Base-by-base conservation (phyloP, 2,329 filamentous ascomycete species). In the Hirsutella thompsonii region DNA sequence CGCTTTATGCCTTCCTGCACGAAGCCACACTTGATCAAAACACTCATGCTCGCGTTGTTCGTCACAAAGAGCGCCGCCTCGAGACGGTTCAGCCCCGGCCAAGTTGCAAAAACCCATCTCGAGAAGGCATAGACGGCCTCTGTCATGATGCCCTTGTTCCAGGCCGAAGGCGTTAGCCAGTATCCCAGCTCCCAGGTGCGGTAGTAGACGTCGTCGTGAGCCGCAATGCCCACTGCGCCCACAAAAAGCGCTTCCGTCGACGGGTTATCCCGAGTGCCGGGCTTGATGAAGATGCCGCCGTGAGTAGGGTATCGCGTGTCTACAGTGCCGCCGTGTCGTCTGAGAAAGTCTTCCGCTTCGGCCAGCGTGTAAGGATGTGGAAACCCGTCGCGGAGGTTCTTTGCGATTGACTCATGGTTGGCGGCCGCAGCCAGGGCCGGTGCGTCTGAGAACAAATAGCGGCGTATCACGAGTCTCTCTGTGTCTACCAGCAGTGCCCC, bases 141-240 rank as follows among this genome's bases (percentile, higher is more conserved):
- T 1, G 58, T 63, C 42, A 57, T 61, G 42, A 68, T 60, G 1
- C 71, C 70, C 23, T 57, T 58, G 1, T 69, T 67, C 70, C 69
- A 70, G 37, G 58, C 53, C 10, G 53, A 47, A 30, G 54, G 56
- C 1, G 57, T 62, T 20, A 69, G 32, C 61, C 64, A 72, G 55
- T 74, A 75, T 4, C 70, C 71, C 1, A 74, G 6, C 54, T 73
- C 67, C 50, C 61, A 60, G 4, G 61, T 67, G 37, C 60, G 57
- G 46, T 58, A 60, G 43, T 68, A 57, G 47, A 66, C 55, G 40
- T 68, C 63, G 13, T 47, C 46, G 10, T 52, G 42, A 3, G 55
- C 46, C 34, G 54, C 55, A 34, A 70, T 26, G 23, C 48, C 64
- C 11, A 72, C 55, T 42, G 52, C 53, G 37, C 71, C 71, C 8